Conservation (phyloP, 495 filamentous ascomycete genomes). For the Neurospora cerealis region DNA sequence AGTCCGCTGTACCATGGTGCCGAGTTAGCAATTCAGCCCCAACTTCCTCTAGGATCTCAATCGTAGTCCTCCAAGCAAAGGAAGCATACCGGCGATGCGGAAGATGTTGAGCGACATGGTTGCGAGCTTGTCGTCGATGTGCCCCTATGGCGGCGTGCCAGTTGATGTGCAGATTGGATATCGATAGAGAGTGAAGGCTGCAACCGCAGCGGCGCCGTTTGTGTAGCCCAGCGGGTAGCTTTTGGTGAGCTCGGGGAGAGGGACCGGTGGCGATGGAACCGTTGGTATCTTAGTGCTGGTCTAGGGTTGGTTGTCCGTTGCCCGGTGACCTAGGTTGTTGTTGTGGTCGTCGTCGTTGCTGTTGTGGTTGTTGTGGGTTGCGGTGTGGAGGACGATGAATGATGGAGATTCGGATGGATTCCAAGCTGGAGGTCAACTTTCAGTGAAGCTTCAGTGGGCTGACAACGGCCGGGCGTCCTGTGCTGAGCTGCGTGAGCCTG, state of each 20-base stretch:
- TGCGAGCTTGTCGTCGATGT: conserved; percentile 7
- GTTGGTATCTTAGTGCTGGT: conserved; percentile 2
- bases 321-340: neutral
- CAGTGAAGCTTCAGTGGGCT: neutral
- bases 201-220: conserved; percentile 15
- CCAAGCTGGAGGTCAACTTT: neutral
- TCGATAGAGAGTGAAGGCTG: neutral
- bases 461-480: neutral
- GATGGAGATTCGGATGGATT: neutral
- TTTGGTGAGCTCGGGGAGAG: neutral
- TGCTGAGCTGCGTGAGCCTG: neutral
- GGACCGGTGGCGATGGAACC: neutral
- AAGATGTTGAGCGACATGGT: conserved; percentile 73
- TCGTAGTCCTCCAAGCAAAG: neutral
- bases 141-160: neutral
- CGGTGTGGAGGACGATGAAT: neutral
- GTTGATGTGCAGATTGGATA: neutral
- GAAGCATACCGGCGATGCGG: conserved; percentile 61
- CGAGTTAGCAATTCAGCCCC: conserved; percentile 7
- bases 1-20: conserved; percentile 52
- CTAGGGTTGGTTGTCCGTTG: conserved; percentile 2
- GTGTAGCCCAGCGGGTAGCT: neutral
- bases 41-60: neutral
- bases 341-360: neutral
- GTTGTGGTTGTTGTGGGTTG: neutral